phyloP scores from a whole-genome alignment of 1,139 yeast species.

The Yamadazyma diddensiae region DNA sequence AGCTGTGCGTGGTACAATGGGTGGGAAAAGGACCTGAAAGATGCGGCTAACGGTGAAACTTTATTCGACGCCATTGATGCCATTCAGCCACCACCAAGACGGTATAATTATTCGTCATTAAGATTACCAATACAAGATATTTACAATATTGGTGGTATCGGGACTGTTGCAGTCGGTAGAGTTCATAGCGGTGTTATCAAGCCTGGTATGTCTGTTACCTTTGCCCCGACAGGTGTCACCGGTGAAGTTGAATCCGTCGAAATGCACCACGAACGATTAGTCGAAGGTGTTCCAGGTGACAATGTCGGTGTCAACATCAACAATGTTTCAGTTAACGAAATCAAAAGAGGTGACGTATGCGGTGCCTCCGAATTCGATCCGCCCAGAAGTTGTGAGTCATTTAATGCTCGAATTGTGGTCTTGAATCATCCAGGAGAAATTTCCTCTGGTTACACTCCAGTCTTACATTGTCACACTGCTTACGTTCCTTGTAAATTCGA shows the following conservation, averaged over 20 bases:
- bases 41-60: conserved; percentile 77
- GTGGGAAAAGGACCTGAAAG: conserved; percentile 83
- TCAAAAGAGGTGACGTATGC: conserved; percentile 93
- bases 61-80: conserved; percentile 85
- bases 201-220: conserved; percentile 89
- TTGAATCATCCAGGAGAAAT: conserved; percentile 94
- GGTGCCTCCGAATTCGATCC: conserved; percentile 97
- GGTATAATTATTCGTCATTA: conserved; percentile 83
- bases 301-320: conserved; percentile 93
- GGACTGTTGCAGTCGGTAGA: conserved; percentile 94
- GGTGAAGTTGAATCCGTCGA: too few relatives aligned
- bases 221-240: conserved; percentile 93
- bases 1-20: conserved; percentile 94
- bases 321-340: conserved; percentile 92
- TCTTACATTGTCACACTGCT: conserved; percentile 92
- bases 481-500: conserved; percentile 93
- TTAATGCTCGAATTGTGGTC: conserved; percentile 88
- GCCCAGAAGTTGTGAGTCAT: conserved; percentile 77
- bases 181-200: conserved; percentile 90
- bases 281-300: too few relatives aligned
- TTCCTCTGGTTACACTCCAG: conserved; percentile 92
- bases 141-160: conserved; percentile 92
- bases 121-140: conserved; percentile 91
- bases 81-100: conserved; percentile 77
- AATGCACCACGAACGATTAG: too few relatives aligned